These are phyloP conservation scores for Verticillium albo-atrum DNA, from an alignment of 2,329 filamentous ascomycete species.

Conservation along the genomic window DNA sequence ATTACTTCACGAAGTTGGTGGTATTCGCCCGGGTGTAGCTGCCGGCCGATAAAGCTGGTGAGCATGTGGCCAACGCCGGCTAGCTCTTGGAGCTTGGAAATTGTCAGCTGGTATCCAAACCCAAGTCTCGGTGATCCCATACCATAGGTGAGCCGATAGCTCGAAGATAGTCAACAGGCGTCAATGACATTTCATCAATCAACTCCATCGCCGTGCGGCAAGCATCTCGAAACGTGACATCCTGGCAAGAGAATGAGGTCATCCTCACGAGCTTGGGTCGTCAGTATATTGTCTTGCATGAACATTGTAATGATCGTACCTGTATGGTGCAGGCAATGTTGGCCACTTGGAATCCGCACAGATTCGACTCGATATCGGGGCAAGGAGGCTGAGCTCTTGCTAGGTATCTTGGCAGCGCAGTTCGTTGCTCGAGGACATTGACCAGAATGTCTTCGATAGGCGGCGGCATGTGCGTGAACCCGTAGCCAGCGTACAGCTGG, in stretches of 20 bases:
- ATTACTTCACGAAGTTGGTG: conserved; percentile 10
- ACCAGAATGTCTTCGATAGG: conserved; percentile 8
- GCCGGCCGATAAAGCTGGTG: conserved; percentile 12
- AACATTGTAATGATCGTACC: conserved; percentile 2
- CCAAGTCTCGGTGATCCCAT: not conserved
- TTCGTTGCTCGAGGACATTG: conserved; percentile 4
- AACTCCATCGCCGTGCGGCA: conserved; percentile 8
- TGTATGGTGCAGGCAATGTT: conserved; percentile 29
- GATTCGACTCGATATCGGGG: conserved; percentile 17
- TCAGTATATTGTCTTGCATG: not conserved
- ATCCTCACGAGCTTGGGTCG: conserved; percentile 8
- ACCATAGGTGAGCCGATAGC: conserved; percentile 14
- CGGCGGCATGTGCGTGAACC: conserved; percentile 7
- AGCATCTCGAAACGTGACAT: conserved; percentile 10
- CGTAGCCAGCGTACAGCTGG: not conserved
- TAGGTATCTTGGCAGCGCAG: conserved; percentile 5
- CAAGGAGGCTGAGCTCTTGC: conserved; percentile 4
- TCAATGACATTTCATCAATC: conserved; percentile 9
- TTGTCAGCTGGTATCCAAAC: not conserved
- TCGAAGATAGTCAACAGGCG: conserved; percentile 10
- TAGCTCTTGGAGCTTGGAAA: conserved; percentile 10
- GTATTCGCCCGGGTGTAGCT: conserved; percentile 7
- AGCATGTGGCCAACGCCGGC: conserved; percentile 11
- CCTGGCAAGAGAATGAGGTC: conserved; percentile 10
- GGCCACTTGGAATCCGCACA: conserved; percentile 28